Conservation (phyloP, 495 filamentous ascomycete species). For the Aspergillus carlsbadensis region DNA sequence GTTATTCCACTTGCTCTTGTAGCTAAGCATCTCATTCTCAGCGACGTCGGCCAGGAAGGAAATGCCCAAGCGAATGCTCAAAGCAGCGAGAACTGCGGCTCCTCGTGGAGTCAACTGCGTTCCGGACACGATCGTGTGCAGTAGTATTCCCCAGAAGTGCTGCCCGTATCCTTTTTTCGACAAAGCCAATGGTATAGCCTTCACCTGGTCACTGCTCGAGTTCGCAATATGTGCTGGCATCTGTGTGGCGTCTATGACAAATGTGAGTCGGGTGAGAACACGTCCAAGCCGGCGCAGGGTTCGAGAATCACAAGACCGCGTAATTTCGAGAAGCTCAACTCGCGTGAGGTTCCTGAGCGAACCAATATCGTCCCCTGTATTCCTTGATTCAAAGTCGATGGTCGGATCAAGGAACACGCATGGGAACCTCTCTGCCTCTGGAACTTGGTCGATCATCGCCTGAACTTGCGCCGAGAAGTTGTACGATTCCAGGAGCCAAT, state of each 20-base stretch:
- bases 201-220: conserved; percentile 20
- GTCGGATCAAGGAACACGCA: conserved; percentile 52
- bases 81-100: conserved; percentile 43
- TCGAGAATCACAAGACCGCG: conserved; percentile 41
- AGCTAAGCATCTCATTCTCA: conserved; percentile 35
- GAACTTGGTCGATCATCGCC: conserved; percentile 41
- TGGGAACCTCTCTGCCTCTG: conserved; percentile 42
- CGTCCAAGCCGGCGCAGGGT: conserved; percentile 40
- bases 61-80: conserved; percentile 43
- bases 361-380: conserved; percentile 10
- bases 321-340: conserved; percentile 46
- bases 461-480: conserved; percentile 40
- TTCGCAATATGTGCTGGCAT: conserved; percentile 40
- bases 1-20: conserved; percentile 38
- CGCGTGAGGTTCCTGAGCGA: conserved; percentile 29
- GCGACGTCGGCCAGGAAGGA: conserved; percentile 35
- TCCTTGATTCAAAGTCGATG: conserved; percentile 21
- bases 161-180: conserved; percentile 24
- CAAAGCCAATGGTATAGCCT: conserved; percentile 39
- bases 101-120: conserved; percentile 41
- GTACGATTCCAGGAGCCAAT: conserved; percentile 48
- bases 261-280: conserved; percentile 43
- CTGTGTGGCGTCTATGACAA: conserved; percentile 33
- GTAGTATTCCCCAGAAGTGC: conserved; percentile 43
- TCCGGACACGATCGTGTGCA: conserved; percentile 43